phyloP scores from a whole-genome alignment of 345 rosid genomes.

The Acer campestre region DNA sequence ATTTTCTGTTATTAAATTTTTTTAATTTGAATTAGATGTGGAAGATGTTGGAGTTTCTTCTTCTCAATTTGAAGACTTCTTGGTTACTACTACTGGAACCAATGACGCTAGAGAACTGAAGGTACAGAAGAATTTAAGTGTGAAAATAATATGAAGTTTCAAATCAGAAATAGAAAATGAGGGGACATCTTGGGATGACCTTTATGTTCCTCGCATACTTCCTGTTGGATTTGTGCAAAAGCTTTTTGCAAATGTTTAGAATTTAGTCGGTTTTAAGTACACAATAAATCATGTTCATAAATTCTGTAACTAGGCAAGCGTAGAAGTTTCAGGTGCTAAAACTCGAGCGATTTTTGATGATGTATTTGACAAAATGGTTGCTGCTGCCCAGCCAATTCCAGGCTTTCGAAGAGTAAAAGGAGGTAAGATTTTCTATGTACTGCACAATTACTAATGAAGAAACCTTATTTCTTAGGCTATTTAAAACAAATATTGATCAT shows the following conservation, averaged over 20 bases:
- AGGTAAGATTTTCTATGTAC: conserved; percentile 43
- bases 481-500: neutral
- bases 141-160: conserved; percentile 11
- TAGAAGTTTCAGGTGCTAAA: conserved; percentile 66
- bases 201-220: neutral
- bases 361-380: conserved; percentile 88
- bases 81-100: conserved; percentile 29
- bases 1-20: neutral
- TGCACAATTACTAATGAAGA: neutral
- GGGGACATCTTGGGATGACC: neutral
- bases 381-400: conserved; percentile 96
- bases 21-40: conserved; percentile 34
- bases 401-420: conserved; percentile 96
- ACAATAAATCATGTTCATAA: neutral
- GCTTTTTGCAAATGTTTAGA: neutral
- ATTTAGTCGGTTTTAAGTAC: neutral
- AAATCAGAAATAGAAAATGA: conserved; percentile 3
- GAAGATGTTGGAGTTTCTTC: conserved; percentile 46
- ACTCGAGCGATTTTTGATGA: conserved; percentile 61
- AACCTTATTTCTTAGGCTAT: neutral
- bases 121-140: conserved; percentile 33
- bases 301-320: conserved; percentile 48
- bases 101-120: conserved; percentile 39
- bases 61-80: conserved; percentile 52
- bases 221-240: conserved; percentile 4